Evolutionary conservation across 768 basidiomycete species (phyloP).

Genomic region (Arthromyces matolae): DNA sequence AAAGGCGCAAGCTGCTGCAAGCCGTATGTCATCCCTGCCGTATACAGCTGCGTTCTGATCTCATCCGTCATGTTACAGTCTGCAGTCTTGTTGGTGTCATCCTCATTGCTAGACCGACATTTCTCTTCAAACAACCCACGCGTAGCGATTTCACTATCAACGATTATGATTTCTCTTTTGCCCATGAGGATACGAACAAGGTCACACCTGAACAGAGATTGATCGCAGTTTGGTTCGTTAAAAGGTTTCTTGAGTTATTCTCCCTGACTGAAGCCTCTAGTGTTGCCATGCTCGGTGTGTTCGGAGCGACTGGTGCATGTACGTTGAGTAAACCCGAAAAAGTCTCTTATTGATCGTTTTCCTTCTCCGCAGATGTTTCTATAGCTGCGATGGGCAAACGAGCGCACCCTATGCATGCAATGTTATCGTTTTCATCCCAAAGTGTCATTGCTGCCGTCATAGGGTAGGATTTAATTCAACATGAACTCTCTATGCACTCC

Average conservation of each 20-base stretch:
- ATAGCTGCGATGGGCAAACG: constrained; percentile 67
- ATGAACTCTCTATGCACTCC: neutral
- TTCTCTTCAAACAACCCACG: constrained; percentile 48
- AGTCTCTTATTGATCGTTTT: neutral
- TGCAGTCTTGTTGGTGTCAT: constrained; percentile 73
- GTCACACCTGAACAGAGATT: constrained; percentile 41
- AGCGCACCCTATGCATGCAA: constrained; percentile 70
- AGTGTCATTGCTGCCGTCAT: constrained; percentile 40
- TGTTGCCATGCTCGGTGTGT: constrained; percentile 43
- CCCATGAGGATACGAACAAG: constrained; percentile 24
- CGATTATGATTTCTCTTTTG: constrained; percentile 10
- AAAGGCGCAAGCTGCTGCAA: constrained; percentile 49
- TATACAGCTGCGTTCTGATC: neutral
- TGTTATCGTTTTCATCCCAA: constrained; percentile 61
- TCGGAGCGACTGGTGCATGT: constrained; percentile 69
- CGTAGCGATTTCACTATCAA: neutral
- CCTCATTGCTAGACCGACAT: constrained; percentile 74
- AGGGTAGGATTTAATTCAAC: constrained; percentile 25
- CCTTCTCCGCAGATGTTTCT: constrained; percentile 9
- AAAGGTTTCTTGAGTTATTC: neutral
- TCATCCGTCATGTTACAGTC: constrained; percentile 29
- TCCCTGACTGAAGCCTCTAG: constrained; percentile 1
- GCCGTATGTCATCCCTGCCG: constrained; percentile 26
- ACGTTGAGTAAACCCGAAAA: constrained; percentile 19
- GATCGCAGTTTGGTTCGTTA: constrained; percentile 16